A percentile compares a stretch with the other conserved stretches of the same genome.
phyloP scores from a whole-genome alignment of 2,329 filamentous ascomycete species.

The Curvularia lunata region DNA sequence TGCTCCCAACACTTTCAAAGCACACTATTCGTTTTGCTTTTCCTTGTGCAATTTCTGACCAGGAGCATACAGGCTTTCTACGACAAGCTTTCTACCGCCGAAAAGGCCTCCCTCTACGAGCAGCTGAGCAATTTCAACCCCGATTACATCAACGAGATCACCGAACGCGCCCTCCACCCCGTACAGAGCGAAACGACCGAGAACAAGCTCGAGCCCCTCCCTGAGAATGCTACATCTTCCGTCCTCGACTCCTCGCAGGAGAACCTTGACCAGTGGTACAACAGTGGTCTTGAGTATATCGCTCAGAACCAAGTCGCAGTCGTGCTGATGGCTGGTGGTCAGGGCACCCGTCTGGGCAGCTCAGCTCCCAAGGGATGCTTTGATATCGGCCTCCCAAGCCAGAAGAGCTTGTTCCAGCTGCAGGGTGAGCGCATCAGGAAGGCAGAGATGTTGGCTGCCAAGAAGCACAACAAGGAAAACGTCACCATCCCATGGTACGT shows the following conservation, averaged over 20 bases:
- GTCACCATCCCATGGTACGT: constrained; percentile 93
- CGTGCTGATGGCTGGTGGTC: constrained; percentile 95
- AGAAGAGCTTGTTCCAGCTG: constrained; percentile 96
- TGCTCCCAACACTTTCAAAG: background rate
- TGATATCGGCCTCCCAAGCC: constrained; percentile 89
- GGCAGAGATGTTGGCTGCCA: constrained; percentile 79
- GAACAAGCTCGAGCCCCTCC: constrained; percentile 78
- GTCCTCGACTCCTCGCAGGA: constrained; percentile 84
- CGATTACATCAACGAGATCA: constrained; percentile 84
- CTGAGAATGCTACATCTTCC: constrained; percentile 83
- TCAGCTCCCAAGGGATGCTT: constrained; percentile 97
- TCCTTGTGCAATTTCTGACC: background rate
- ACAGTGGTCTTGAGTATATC: constrained; percentile 69
- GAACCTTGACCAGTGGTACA: constrained; percentile 84
- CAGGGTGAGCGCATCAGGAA: constrained; percentile 93
- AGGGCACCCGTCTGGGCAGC: constrained; percentile 93
- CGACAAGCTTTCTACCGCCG: constrained; percentile 73
- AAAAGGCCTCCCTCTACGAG: constrained; percentile 79
- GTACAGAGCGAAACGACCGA: constrained; percentile 64
- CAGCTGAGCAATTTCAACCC: constrained; percentile 86
- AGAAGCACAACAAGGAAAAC: constrained; percentile 65
- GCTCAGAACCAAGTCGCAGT: constrained; percentile 77
- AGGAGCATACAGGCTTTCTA: constrained; percentile 66
- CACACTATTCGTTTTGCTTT: background rate
- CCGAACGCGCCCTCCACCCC: constrained; percentile 80